Conservation (phyloP, 257 asterid genomes). For the Forsythia viridissima region DNA sequence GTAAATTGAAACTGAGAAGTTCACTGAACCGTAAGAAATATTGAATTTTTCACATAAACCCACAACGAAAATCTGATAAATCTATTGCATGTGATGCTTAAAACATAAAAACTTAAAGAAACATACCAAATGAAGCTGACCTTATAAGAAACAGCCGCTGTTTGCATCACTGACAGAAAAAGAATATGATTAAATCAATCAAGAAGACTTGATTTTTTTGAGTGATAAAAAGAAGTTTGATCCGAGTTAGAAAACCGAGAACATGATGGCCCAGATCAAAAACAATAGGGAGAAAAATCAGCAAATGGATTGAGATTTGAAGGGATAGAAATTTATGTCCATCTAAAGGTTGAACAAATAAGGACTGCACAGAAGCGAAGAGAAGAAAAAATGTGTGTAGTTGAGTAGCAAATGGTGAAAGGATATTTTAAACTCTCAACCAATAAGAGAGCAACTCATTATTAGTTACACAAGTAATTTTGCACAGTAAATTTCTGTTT, state of each 20-base stretch:
- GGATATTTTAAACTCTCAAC: slow-evolving; percentile 24
- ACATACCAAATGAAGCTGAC: slow-evolving; percentile 54
- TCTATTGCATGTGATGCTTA: not conserved
- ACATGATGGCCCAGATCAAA: slow-evolving; percentile 12
- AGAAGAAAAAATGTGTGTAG: slow-evolving; percentile 23
- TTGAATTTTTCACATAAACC: not conserved
- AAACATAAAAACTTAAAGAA: slow-evolving; percentile 17
- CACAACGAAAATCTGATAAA: slow-evolving; percentile 16
- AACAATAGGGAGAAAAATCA: slow-evolving; percentile 15
- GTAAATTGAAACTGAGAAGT: slow-evolving; percentile 1
- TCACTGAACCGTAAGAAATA: not conserved
- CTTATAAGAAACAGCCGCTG: slow-evolving; percentile 38
- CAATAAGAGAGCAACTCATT: not conserved
- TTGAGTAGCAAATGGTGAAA: slow-evolving; percentile 28
- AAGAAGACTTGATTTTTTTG: slow-evolving; percentile 24
- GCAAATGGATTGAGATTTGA: slow-evolving; percentile 40
- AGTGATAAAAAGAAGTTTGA: slow-evolving; percentile 29
- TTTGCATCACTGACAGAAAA: slow-evolving; percentile 41
- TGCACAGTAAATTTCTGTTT: not conserved
- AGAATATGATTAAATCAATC: slow-evolving; percentile 18
- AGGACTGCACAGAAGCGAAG: slow-evolving; percentile 31
- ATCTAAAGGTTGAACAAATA: slow-evolving; percentile 28
- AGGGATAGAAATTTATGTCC: slow-evolving; percentile 24
- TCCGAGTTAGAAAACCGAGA: slow-evolving; percentile 25
- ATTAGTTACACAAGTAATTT: not conserved